Conservation (phyloP, 1,284 basidiomycete genomes). For the Apiotrichum mycotoxinovorans region DNA sequence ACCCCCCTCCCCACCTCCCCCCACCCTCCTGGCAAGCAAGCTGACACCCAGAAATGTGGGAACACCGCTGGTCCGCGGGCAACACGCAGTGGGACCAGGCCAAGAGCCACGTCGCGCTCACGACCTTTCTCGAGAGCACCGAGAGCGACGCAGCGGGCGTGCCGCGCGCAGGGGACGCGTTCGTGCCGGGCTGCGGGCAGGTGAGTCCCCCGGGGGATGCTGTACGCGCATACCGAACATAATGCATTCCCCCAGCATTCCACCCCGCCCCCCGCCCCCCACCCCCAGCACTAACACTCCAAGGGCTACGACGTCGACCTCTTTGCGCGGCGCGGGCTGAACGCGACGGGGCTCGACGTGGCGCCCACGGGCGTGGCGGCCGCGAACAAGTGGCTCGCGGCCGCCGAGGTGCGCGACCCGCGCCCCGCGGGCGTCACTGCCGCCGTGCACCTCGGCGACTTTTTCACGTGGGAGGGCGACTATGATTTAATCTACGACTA, state of each 20-base stretch:
- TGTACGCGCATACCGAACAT: too few relatives aligned
- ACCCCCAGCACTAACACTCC: neutral
- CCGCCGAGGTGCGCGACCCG: conserved; percentile 4
- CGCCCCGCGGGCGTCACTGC: conserved; percentile 43
- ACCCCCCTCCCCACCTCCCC: neutral
- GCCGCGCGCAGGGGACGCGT: conserved; percentile 57
- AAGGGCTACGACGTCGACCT: conserved; percentile 68
- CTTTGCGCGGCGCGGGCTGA: conserved; percentile 55
- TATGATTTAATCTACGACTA: conserved; percentile 66
- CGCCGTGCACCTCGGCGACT: conserved; percentile 50
- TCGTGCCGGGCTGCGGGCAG: conserved; percentile 69
- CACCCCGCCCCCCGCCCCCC: neutral
- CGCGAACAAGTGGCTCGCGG: conserved; percentile 54
- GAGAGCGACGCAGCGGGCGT: conserved; percentile 51
- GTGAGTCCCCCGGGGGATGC: conserved; percentile 48
- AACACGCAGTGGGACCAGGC: conserved; percentile 61
- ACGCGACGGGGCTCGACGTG: conserved; percentile 59
- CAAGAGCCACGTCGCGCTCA: conserved; percentile 57
- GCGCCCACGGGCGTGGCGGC: conserved; percentile 57
- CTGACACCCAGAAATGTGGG: conserved; percentile 21
- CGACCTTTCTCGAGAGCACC: conserved; percentile 56
- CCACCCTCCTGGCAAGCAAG: neutral
- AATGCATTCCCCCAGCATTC: neutral
- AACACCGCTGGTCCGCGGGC: conserved; percentile 46
- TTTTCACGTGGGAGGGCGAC: conserved; percentile 56